Evolutionary conservation across 106 monocot genomes (phyloP).

Genomic region (Platanthera zijinensis): DNA sequence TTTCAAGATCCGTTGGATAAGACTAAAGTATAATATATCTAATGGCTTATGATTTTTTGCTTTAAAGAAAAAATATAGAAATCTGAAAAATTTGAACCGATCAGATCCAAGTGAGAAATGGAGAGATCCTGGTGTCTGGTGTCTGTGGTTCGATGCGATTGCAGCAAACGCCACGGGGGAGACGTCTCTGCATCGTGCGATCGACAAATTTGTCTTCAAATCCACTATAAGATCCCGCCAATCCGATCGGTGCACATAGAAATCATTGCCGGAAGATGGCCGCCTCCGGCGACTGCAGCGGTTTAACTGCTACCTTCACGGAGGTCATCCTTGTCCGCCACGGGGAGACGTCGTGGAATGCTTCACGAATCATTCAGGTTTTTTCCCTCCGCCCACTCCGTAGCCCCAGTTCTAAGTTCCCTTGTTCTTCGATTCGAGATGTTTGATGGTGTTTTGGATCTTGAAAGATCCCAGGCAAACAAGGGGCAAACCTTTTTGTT

Average conservation of each 20-base stretch:
- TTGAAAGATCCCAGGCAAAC: neutral
- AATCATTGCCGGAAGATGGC: constrained; percentile 1
- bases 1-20: too few species aligned
- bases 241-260: neutral
- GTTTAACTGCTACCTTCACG: constrained; percentile 21
- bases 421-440: neutral
- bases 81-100: too few species aligned
- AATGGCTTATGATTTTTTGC: too few species aligned
- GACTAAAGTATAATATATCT: too few species aligned
- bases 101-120: too few species aligned
- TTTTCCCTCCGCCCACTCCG: neutral
- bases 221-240: neutral
- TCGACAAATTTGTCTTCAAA: neutral
- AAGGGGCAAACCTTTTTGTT: neutral
- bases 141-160: too few species aligned
- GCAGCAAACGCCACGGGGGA: too few species aligned
- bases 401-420: neutral
- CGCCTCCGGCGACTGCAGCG: neutral
- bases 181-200: neutral
- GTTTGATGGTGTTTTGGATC: neutral
- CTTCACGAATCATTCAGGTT: constrained; percentile 69
- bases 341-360: constrained; percentile 85
- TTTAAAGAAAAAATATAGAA: too few species aligned
- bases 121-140: too few species aligned
- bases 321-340: constrained; percentile 80